Base-by-base conservation (phyloP, 768 basidiomycete genomes). In the Leccinum incarnatum region DNA sequence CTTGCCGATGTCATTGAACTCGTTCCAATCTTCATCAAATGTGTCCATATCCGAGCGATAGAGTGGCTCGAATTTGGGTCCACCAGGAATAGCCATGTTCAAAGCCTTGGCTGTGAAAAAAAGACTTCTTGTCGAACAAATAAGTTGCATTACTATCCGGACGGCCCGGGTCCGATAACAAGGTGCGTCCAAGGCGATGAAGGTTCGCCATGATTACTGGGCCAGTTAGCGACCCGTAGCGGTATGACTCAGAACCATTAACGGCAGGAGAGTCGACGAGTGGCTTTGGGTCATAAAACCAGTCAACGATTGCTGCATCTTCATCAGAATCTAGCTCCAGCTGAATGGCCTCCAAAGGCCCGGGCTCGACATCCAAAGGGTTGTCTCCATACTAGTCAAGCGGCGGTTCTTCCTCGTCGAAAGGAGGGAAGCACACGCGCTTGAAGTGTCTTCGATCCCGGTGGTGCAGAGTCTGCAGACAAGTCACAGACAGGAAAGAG, bases 371-470 rank as follows among this genome's bases (percentile, higher is more conserved):
- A 68, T 99, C 97, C 66, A 99, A 76, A 11, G 98, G 89, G 73
- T 99, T 99, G 80, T 99, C 97, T 54, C 97, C 97, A 69, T n/a
- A n/a, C n/a, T 99, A 99, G 72, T 99, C 97, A 73, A 98, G 82
- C 2, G 97, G 97, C 8, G 97, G 97, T 68, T 99, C 97, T 76
- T 99, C 96, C 69, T 98, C 97, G 70, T 99, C 97, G 70, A 98
- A 99, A 0, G 96, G 97, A 23, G 97, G 97, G 78, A 98, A 99
- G 23, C 97, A 86, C 95, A 99, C 96, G 48, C 97, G 93, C 79
- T 99, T 99, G 81, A 99, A 99, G 75, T 99, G 97, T 58, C 96
- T 80, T 71, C 97, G 91, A 73, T 99, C 97, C 57, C 97, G 85
- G n/a, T n/a, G n/a, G n/a, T n/a, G n/a, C n/a, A n/a, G n/a, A n/a